phyloP scores from a whole-genome alignment of 2,329 filamentous ascomycete genomes.

The Fusarium solani-melongenae region DNA sequence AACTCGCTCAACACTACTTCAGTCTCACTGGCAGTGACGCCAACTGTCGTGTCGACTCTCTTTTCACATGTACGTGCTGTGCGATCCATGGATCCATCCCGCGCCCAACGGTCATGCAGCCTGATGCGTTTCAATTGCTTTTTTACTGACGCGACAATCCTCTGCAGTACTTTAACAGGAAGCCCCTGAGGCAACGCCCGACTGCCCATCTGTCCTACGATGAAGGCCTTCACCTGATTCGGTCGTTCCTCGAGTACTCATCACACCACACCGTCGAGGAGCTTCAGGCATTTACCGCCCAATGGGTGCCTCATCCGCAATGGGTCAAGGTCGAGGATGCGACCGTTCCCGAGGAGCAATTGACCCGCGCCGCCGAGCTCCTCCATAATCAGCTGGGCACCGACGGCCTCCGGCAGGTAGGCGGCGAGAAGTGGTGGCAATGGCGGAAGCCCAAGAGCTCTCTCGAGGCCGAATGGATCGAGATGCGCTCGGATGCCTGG shows the following conservation, averaged over 20 bases:
- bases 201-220: conserved; percentile 94
- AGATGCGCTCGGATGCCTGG: conserved; percentile 83
- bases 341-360: conserved; percentile 70
- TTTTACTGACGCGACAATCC: conserved; percentile 12
- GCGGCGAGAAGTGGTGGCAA: conserved; percentile 89
- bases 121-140: conserved; percentile 3
- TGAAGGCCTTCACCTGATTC: conserved; percentile 88
- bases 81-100: not conserved
- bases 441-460: conserved; percentile 77
- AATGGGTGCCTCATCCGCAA: conserved; percentile 89
- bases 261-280: conserved; percentile 94
- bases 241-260: conserved; percentile 85
- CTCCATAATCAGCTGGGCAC: conserved; percentile 81
- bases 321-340: conserved; percentile 86
- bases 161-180: conserved; percentile 81
- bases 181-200: conserved; percentile 79
- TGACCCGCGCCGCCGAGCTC: conserved; percentile 73
- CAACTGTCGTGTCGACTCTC: conserved; percentile 87
- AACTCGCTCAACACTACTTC: conserved; percentile 79
- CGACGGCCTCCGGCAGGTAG: conserved; percentile 78
- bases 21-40: conserved; percentile 85
- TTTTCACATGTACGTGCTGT: conserved; percentile 80
- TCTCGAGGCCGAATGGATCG: conserved; percentile 91
- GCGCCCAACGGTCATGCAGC: conserved; percentile 8
- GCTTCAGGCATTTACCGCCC: conserved; percentile 87